Percentiles rank a stretch among this genome's conserved stretches.
phyloP scores from a whole-genome alignment of 768 basidiomycete genomes.

The Dentipellis sp. region DNA sequence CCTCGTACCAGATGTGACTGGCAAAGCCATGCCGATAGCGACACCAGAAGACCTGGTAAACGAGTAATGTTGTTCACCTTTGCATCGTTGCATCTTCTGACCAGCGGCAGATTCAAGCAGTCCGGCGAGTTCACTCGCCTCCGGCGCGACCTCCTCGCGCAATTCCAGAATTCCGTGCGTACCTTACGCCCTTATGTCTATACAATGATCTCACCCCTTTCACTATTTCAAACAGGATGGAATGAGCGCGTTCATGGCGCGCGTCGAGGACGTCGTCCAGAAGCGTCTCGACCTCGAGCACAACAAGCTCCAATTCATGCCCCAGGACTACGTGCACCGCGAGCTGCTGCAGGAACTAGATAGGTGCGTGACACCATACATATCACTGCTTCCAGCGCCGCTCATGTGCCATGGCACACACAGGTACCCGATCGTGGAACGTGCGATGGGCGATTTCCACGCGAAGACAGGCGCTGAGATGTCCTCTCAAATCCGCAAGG shows the following conservation, averaged over 20 bases:
- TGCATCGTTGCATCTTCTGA: background rate
- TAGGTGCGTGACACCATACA: slow-evolving; percentile 28
- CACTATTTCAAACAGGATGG: background rate
- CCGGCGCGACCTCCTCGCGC: slow-evolving; percentile 48
- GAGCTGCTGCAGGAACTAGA: slow-evolving; percentile 62
- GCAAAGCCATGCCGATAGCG: background rate
- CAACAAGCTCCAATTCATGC: slow-evolving; percentile 34
- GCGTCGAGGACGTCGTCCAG: slow-evolving; percentile 47
- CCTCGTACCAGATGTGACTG: background rate
- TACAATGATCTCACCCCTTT: background rate
- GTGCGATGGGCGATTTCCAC: slow-evolving; percentile 1
- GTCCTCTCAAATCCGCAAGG: background rate
- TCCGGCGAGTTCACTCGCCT: slow-evolving; percentile 69
- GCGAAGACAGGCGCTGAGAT: background rate
- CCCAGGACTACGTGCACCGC: slow-evolving; percentile 35
- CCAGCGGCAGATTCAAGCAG: slow-evolving; percentile 54
- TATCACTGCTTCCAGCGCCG: background rate
- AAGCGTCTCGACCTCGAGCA: slow-evolving; percentile 40
- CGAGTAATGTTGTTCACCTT: background rate
- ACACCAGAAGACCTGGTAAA: background rate
- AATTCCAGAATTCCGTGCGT: slow-evolving; percentile 52
- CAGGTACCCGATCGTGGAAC: slow-evolving; percentile 2
- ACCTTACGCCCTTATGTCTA: background rate
- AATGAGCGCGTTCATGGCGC: slow-evolving; percentile 37
- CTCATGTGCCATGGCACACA: background rate